Evolutionary conservation across 2,329 filamentous ascomycete species (phyloP), one percentile per base, ranked within the genome.

Genomic region (Claviceps africana): DNA sequence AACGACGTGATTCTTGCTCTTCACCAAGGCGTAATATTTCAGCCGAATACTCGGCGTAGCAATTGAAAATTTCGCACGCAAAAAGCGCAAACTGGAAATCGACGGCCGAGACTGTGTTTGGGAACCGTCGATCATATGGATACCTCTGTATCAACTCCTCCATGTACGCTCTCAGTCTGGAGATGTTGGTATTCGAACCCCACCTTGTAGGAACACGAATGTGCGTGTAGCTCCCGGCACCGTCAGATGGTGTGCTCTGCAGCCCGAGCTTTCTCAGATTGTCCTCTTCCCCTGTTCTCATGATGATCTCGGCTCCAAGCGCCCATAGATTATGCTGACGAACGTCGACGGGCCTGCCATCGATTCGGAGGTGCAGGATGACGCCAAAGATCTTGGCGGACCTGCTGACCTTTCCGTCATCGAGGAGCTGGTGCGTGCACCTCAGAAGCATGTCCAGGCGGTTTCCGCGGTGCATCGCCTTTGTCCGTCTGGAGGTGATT

Each of bases 21-120:
- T 50, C 53, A 17, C 64, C 58, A 11, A 75, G 57, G 11, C 61
- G 64, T 51, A 70, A 64, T 39, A 77, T 61, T 11, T 67, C 74
- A 49, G 63, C 62, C 51, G 65, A 69, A 61, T 77, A 77, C 70
- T 81, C 81, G 47, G 79, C 73, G 61, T 86, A 79, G 1, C 82
- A 72, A 55, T 85, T 80, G 64, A 88, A 90, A 50, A 95, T 77
- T 78, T 93, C 91, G 46, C 88, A 78, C 48, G 82, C 82, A 59
- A 91, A 83, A 70, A 95, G 78, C 15, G 85, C 85, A 15, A 86
- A 82, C 69, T 88, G 90, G 64, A 96, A 95, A 55, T 88, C 82
- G 39, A 86, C 63, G 11, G 86, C 81, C 57, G 80, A 85, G 43
- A 83, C 68, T 3, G 73, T 69, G 49, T 78, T 69, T 0, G 81